Evolutionary conservation across 352 stramenopile genomes (phyloP).

Genomic region (Pythium phragmiticola): DNA sequence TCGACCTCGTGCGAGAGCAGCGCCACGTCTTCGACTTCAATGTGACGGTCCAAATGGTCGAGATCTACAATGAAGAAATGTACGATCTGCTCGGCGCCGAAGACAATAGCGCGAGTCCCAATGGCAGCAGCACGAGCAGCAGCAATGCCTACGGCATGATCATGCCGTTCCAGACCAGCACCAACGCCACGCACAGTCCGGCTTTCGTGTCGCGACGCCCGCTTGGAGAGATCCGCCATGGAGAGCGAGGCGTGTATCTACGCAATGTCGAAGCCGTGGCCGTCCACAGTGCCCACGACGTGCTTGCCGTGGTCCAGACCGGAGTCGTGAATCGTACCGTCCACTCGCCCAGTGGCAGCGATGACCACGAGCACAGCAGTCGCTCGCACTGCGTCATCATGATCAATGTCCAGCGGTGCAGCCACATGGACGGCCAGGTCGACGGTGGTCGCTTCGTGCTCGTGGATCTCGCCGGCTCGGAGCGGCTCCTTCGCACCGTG

Average conservation of each 20-base stretch:
- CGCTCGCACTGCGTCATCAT: constrained; percentile 61
- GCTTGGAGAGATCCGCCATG: constrained; percentile 67
- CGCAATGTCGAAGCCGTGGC: constrained; percentile 57
- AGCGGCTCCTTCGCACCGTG: constrained; percentile 59
- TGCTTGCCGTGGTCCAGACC: constrained; percentile 38
- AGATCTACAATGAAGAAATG: constrained; percentile 89
- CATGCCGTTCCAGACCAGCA: constrained; percentile 26
- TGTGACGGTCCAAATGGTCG: constrained; percentile 63
- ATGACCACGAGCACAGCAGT: constrained; percentile 44
- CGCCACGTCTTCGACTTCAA: constrained; percentile 45
- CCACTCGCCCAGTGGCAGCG: constrained; percentile 10
- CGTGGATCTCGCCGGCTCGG: constrained; percentile 80
- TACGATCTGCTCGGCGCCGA: constrained; percentile 55
- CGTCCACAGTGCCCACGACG: constrained; percentile 34
- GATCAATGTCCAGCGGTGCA: constrained; percentile 55
- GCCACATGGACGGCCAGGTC: constrained; percentile 38
- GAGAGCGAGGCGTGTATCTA: constrained; percentile 65
- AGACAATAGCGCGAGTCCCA: background rate
- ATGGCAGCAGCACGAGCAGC: constrained; percentile 2
- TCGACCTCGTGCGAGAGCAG: constrained; percentile 36
- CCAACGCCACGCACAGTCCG: constrained; percentile 6
- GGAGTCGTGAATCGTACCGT: constrained; percentile 37
- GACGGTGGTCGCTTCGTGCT: constrained; percentile 53
- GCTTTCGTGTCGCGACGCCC: constrained; percentile 31
- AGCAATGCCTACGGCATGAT: constrained; percentile 10